Percentiles rank a stretch among this genome's conserved stretches.
Evolutionary conservation across 768 basidiomycete genomes (phyloP).

Genomic region (Hygrophorus pudorinus): DNA sequence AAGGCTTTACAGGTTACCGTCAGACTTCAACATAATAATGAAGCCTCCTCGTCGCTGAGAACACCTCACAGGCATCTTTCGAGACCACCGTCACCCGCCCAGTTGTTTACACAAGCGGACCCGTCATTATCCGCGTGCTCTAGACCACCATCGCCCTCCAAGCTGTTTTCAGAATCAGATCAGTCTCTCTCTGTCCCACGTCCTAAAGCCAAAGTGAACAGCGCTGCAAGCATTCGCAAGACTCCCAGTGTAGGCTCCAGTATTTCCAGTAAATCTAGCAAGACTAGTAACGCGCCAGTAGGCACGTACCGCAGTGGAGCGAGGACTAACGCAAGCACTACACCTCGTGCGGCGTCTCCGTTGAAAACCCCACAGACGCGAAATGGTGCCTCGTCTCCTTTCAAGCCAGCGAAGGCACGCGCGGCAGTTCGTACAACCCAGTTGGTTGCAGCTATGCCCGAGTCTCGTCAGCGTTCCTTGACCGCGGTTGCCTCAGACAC

Average conservation of each 20-base stretch:
- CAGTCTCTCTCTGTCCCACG: constrained; percentile 20
- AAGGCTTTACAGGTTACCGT: constrained; percentile 37
- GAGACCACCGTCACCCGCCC: neutral
- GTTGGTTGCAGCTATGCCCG: constrained; percentile 24
- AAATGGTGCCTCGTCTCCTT: constrained; percentile 23
- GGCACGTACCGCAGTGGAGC: constrained; percentile 4
- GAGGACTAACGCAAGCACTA: constrained; percentile 12
- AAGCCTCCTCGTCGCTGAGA: neutral
- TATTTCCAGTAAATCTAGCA: constrained; percentile 6
- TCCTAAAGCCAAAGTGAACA: constrained; percentile 57
- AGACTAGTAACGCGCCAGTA: constrained; percentile 14
- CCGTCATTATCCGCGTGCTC: constrained; percentile 1
- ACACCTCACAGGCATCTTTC: neutral
- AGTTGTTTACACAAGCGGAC: neutral
- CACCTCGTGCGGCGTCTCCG: constrained; percentile 33
- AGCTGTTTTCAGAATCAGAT: constrained; percentile 17
- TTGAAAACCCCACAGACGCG: constrained; percentile 32
- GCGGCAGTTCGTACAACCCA: constrained; percentile 22
- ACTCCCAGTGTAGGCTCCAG: constrained; percentile 10
- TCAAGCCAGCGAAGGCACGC: constrained; percentile 9
- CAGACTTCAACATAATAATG: constrained; percentile 32
- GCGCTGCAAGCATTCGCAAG: constrained; percentile 34
- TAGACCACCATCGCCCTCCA: constrained; percentile 31
- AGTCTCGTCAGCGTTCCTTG: constrained; percentile 20
- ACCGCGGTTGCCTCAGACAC: constrained; percentile 18